Base-by-base conservation (phyloP, 495 filamentous ascomycete species). In the Annulohypoxylon bovei region DNA sequence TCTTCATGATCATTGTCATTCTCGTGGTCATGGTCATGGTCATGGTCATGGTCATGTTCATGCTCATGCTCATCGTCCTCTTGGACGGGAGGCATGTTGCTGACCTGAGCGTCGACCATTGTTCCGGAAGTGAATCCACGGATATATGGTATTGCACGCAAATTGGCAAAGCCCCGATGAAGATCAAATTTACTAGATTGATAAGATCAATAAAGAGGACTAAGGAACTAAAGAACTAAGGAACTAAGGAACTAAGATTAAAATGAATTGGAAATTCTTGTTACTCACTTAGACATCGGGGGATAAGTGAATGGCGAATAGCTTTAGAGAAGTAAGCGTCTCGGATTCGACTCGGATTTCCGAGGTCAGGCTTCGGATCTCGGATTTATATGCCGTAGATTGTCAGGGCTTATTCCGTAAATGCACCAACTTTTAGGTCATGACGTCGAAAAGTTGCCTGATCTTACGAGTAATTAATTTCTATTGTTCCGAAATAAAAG, bases 21-120 rank as follows among this genome's bases (percentile, higher is more conserved):
- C 1, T 75, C 73, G 12, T 67, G 32, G 0, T 67, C 74, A 59
- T 44, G 39, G 14, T 75, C 73, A 9, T 69, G 62, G 28, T 70
- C 71, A 22, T 62, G 44, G 0, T 67, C 75, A 60, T 59, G 44
- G 3, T 50, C 58, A 39, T 37, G 32, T n/a, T n/a, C 39, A 42
- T 42, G 39, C 11, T 74, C 65, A 25, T 62, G 46, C 14, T 67
- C 75, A 60, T 75, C 70, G 14, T 75, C 73, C 18, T 75, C 70
- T 14, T 55, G 60, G 6, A 39, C 32, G 4, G 61, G 56, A 49
- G 54, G 66, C 23, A 47, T 62, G 44, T 23, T 59, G 22, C 33
- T 67, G n/a, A 60, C 25, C 59, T 66, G 65, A 32, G 66, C 25
- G 9, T 73, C 66, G 20, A 42, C 62, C 65, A 70, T 70, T 27